phyloP scores from a whole-genome alignment of 2,329 filamentous ascomycete species.

The Fusarium equiseti region DNA sequence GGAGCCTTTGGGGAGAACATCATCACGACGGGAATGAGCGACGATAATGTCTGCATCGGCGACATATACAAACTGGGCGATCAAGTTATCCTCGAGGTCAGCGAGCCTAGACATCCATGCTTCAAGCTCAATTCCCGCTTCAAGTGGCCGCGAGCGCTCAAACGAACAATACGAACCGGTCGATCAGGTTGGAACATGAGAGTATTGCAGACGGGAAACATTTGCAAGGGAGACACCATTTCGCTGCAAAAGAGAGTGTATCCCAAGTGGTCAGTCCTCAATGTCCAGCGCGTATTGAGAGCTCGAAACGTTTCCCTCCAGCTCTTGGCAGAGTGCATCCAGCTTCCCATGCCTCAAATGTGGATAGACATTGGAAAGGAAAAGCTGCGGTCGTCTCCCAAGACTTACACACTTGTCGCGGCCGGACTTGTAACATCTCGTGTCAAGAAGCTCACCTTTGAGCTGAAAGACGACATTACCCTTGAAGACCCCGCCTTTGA shows the following conservation, averaged over 20 bases:
- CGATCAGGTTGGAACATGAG: background rate
- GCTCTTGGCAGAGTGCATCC: background rate
- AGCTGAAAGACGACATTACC: no score
- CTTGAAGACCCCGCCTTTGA: no score
- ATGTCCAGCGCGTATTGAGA: background rate
- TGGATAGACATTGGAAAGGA: background rate
- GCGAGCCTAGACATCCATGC: background rate
- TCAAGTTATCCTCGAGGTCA: background rate
- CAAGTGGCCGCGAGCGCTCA: background rate
- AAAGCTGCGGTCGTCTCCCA: background rate
- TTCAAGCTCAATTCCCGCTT: background rate
- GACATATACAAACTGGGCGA: background rate
- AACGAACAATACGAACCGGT: background rate
- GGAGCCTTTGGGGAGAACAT: background rate
- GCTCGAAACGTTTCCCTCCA: background rate
- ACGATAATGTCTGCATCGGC: background rate
- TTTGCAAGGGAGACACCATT: background rate
- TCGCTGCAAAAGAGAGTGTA: background rate
- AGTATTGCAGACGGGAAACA: fast-evolving
- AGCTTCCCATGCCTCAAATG: background rate
- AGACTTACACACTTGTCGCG: background rate
- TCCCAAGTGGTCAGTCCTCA: background rate
- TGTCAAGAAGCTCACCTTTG: no score
- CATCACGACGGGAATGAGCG: background rate
- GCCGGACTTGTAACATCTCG: no score